A percentile compares a stretch with the other conserved stretches of the same genome.
These are phyloP conservation scores for Cokeromyces recurvatus DNA, from an alignment of 371 early-diverging fungal genomes.

Conservation along the genomic window DNA sequence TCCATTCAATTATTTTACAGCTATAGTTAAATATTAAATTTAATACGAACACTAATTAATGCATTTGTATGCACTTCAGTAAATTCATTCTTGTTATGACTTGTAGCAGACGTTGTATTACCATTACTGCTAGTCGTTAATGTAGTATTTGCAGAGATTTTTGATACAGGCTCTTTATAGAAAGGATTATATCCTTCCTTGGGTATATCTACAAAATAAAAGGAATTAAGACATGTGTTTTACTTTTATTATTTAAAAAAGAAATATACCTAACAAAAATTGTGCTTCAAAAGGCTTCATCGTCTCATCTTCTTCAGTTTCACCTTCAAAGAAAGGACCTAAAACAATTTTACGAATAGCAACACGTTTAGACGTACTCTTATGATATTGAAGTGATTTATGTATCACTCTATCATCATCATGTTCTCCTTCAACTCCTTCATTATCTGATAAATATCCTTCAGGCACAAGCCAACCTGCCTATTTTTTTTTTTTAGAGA, in stretches of 20 bases:
- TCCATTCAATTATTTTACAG: neutral
- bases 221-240: too few species aligned
- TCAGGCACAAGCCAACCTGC: conserved; percentile 71
- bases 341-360: conserved; percentile 39
- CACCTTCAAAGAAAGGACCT: conserved; percentile 52
- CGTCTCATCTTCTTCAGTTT: conserved; percentile 14
- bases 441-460: conserved; percentile 80
- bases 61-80: conserved; percentile 31
- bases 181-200: conserved; percentile 30
- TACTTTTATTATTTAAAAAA: conserved; percentile 3
- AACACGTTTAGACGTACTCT: conserved; percentile 1
- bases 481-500: conserved; percentile 23
- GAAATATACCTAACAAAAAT: conserved; percentile 20
- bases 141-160: too few species aligned
- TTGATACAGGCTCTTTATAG: conserved; percentile 13
- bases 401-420: conserved; percentile 25
- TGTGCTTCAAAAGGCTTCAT: conserved; percentile 21
- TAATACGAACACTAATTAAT: conserved; percentile 30
- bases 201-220: conserved; percentile 4
- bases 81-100: conserved; percentile 8
- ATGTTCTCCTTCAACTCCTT: conserved; percentile 58
- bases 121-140: too few species aligned
- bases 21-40: too few species aligned
- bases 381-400: neutral
- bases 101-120: neutral